Evolutionary conservation across 768 basidiomycete genomes (phyloP), one percentile per base, ranked within the genome.

Genomic region (Coprinopsis sp.): DNA sequence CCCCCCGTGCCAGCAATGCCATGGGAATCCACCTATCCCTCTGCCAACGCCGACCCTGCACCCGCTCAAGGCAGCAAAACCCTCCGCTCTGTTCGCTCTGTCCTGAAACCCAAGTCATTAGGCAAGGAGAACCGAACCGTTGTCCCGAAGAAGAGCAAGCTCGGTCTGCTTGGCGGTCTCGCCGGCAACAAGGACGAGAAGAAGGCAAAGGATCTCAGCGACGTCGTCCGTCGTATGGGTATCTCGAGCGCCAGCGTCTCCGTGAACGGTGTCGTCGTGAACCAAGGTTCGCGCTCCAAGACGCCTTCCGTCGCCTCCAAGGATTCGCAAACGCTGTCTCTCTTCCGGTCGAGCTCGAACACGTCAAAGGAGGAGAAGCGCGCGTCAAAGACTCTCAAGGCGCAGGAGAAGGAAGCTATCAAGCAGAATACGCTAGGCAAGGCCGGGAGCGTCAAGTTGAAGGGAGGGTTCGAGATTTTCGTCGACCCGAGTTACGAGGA

Each of bases 71-170:
- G 19, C 10, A 22, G 12, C 19, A 42, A 42, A 18, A 39, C 13
- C 18, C 40, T 42, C 27, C 40, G 40, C 14, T 10, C 24, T 18
- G 40, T 42, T n/a, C 40, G 27, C 27, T 49, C 48, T 16, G 23
- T 34, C 10, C 48, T 49, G 14, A 23, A 25, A 14, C 45, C 45
- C 19, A 49, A 49, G 33, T 6, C 2, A 14, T 44, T 34, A n/a
- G 10, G 10, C 6, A 49, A 33, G 21, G 28, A 23, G 14, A 25
- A 1, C 1, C n/a, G 27, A 11, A 25, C 25, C 21, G 75, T 88
- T 49, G 81, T 86, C 8, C 86, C 83, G 13, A 88, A 85, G 66
- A 87, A 85, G 57, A 81, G 79, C 1, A 87, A 80, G 55, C 73
- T 87, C 21, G 55, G 65, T 34, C 57, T 75, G 25, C 65, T 73